Evolutionary conservation across 768 basidiomycete genomes (phyloP), one percentile per base, ranked within the genome.

Genomic region (Tricholoma furcatifolium): DNA sequence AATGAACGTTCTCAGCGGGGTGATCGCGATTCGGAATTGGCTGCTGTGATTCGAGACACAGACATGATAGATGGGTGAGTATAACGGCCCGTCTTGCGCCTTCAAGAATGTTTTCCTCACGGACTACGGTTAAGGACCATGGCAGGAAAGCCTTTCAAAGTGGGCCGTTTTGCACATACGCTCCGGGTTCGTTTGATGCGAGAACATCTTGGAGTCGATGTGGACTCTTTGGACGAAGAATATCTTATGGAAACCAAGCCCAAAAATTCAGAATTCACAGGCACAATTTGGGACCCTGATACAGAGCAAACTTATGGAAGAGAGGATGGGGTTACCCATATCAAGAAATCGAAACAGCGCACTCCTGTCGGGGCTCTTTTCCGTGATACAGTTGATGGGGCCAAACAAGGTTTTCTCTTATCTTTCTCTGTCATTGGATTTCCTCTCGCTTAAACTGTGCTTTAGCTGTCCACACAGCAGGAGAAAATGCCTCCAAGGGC

Each of bases 1-100:
- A 98, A 99, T 65, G 97, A 99, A 66, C 84, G 97, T 34, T 96
- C 93, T 12, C 91, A 92, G 64, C 80, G 93, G 24, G 97, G 97
- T 20, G 96, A 99, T 67, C 86, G 97, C 24, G 97, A 99, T 68
- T 98, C 96, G 2, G 97, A 99, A 66, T 68, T 98, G 31, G 93
- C 93, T 3, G 85, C 91, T 34, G 84, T 99, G 41, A 91, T 98
- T 47, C 79, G 93, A 56, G 97, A 99, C 63, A 98, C 96, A 3
- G 96, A 99, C 63, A 88, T 99, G 90, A 88, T 98, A 47, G 87
- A 96, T 54, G 81, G 92, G 91, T 89, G 57, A 46, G 81, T 71
- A 32, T 32, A 15, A 11, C 38, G 27, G 20, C n/a, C 47, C 44
- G 30, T 24, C 23, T 36, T 17, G 41, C 31, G 7, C 27, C 41